phyloP scores from a whole-genome alignment of 345 rosid genomes.

The Turnera subulata region DNA sequence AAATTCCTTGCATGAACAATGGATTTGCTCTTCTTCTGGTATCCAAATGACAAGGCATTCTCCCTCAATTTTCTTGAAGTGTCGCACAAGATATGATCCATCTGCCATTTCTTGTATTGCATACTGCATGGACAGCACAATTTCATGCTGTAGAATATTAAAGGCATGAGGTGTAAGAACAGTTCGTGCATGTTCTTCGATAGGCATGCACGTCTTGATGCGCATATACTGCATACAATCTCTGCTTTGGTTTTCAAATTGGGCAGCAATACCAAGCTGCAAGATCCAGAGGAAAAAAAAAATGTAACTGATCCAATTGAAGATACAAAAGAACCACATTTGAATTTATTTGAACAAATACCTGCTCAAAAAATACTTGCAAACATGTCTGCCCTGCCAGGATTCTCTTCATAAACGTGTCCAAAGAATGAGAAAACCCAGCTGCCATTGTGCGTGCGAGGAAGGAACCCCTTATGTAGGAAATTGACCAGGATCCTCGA shows the following conservation, averaged over 20 bases:
- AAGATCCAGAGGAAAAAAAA: slow-evolving; percentile 19
- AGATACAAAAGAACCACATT: background rate
- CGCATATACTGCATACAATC: slow-evolving; percentile 43
- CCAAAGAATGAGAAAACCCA: slow-evolving; percentile 59
- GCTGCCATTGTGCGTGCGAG: slow-evolving; percentile 65
- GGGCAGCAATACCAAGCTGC: slow-evolving; percentile 61
- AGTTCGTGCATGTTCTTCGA: slow-evolving; percentile 78
- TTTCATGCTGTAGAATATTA: slow-evolving; percentile 62
- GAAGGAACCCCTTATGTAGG: slow-evolving; percentile 58
- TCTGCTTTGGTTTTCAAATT: slow-evolving; percentile 32
- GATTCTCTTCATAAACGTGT: slow-evolving; percentile 53
- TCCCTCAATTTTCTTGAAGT: slow-evolving; percentile 79
- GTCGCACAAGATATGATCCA: slow-evolving; percentile 70
- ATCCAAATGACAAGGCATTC: slow-evolving; percentile 70
- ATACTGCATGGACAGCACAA: slow-evolving; percentile 76
- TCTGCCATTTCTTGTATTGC: slow-evolving; percentile 69
- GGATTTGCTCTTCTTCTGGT: slow-evolving; percentile 70
- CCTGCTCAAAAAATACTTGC: slow-evolving; percentile 81
- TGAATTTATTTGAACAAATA: slow-evolving; percentile 18
- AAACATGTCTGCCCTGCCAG: slow-evolving; percentile 57
- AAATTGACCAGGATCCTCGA: slow-evolving; percentile 63
- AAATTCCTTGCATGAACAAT: slow-evolving; percentile 91
- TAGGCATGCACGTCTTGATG: slow-evolving; percentile 69
- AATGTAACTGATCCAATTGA: background rate
- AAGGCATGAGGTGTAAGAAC: slow-evolving; percentile 81